Conservation (phyloP, 345 rosid species). For the Punica granatum region DNA sequence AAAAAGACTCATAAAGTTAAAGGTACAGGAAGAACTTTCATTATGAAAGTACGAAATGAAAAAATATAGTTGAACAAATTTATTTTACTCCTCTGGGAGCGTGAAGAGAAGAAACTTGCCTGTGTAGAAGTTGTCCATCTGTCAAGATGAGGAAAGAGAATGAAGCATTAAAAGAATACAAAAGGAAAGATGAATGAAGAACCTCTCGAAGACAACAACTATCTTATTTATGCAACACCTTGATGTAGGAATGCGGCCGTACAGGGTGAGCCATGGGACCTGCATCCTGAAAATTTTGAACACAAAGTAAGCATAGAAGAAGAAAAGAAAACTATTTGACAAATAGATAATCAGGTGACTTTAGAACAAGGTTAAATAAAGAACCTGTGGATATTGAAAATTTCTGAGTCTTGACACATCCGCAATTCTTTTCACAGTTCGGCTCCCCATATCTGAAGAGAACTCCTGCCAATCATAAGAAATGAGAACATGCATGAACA, state of each 20-base stretch:
- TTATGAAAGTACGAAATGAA: background rate
- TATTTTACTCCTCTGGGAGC: background rate
- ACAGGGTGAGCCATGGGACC: constrained; percentile 99
- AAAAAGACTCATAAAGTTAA: constrained; percentile 15
- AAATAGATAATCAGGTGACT: background rate
- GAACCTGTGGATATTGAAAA: constrained; percentile 90
- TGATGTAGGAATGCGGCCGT: constrained; percentile 94
- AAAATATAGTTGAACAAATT: background rate
- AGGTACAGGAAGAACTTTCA: constrained; percentile 9
- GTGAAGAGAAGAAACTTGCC: constrained; percentile 39
- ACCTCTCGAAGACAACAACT: background rate
- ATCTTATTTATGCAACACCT: constrained; percentile 37
- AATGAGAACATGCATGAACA: background rate
- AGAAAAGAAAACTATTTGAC: background rate
- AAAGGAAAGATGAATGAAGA: background rate
- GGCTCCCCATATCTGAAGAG: constrained; percentile 99
- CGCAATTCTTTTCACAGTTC: constrained; percentile 87
- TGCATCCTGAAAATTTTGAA: constrained; percentile 53
- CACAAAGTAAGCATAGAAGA: background rate
- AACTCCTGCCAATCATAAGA: constrained; percentile 52
- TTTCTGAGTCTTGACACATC: constrained; percentile 90
- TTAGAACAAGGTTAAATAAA: constrained; percentile 4
- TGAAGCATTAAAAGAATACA: background rate
- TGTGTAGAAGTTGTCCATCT: constrained; percentile 99
- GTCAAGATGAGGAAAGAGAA: constrained; percentile 18